Evolutionary conservation across 495 filamentous ascomycete genomes (phyloP).

Genomic region (Hypoxylon crocopeplum): DNA sequence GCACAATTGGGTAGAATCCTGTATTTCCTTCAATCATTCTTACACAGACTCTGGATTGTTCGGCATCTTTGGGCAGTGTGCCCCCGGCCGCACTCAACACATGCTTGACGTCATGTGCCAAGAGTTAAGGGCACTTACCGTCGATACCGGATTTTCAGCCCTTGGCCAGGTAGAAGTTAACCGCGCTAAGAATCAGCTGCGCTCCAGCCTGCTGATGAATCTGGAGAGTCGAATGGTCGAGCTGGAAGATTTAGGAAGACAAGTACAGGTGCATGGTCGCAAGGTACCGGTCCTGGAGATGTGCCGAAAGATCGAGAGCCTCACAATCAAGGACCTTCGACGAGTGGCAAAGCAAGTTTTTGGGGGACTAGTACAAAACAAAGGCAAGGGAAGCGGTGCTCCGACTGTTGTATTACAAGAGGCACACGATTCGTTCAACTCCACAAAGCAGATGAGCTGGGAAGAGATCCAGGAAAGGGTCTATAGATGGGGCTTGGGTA

Average conservation of each 20-base stretch:
- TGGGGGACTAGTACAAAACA: conserved; percentile 76
- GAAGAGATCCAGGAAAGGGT: conserved; percentile 87
- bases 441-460: conserved; percentile 71
- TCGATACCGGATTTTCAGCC: conserved; percentile 70
- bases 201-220: conserved; percentile 93
- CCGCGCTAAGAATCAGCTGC: conserved; percentile 97
- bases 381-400: conserved; percentile 79
- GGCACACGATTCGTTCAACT: conserved; percentile 62
- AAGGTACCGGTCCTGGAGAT: conserved; percentile 93
- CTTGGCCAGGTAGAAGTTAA: conserved; percentile 83
- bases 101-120: conserved; percentile 95
- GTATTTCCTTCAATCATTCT: conserved; percentile 93
- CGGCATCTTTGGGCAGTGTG: conserved; percentile 87
- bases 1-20: conserved; percentile 94
- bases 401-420: conserved; percentile 97
- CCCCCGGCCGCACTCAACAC: conserved; percentile 71
- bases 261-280: conserved; percentile 92
- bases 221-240: conserved; percentile 97
- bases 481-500: conserved; percentile 81
- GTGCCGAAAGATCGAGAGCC: conserved; percentile 81
- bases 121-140: conserved; percentile 78
- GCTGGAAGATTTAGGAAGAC: conserved; percentile 94
- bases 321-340: conserved; percentile 83
- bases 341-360: conserved; percentile 85
- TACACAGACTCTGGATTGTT: conserved; percentile 97